Evolutionary conservation across 805 yeast genomes (phyloP).

Genomic region (Priceomyces medius): DNA sequence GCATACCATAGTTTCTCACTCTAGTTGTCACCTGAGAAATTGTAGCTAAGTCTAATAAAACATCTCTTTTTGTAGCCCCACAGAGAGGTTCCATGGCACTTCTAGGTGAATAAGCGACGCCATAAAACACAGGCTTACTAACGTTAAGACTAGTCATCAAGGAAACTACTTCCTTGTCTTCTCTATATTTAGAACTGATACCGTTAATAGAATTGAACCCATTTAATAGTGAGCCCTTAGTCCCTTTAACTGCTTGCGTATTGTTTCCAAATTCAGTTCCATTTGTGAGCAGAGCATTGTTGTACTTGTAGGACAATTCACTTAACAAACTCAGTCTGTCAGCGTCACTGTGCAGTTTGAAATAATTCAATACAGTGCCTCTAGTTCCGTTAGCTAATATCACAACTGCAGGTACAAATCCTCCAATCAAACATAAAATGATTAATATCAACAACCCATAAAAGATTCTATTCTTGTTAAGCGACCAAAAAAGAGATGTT

Average conservation of each 20-base stretch:
- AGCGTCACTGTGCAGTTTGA: constrained; percentile 21
- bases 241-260: neutral
- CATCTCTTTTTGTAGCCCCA: constrained; percentile 48
- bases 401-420: constrained; percentile 21
- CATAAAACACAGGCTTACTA: constrained; percentile 44
- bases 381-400: constrained; percentile 33
- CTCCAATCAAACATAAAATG: constrained; percentile 13
- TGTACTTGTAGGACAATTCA: neutral
- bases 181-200: constrained; percentile 29
- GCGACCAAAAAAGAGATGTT: neutral
- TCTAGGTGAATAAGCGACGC: constrained; percentile 60
- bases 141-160: constrained; percentile 35
- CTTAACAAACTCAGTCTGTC: constrained; percentile 17
- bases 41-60: constrained; percentile 54
- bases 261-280: neutral
- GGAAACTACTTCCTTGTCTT: constrained; percentile 31
- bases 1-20: constrained; percentile 59
- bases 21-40: constrained; percentile 59
- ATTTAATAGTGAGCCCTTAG: constrained; percentile 9
- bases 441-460: constrained; percentile 7
- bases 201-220: constrained; percentile 17
- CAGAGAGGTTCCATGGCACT: constrained; percentile 54
- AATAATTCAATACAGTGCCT: constrained; percentile 22
- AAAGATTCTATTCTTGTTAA: neutral
- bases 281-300: neutral